Evolutionary conservation across 768 basidiomycete species (phyloP), one percentile per base, ranked within the genome.

Genomic region (Leucosporidium yakuticum): DNA sequence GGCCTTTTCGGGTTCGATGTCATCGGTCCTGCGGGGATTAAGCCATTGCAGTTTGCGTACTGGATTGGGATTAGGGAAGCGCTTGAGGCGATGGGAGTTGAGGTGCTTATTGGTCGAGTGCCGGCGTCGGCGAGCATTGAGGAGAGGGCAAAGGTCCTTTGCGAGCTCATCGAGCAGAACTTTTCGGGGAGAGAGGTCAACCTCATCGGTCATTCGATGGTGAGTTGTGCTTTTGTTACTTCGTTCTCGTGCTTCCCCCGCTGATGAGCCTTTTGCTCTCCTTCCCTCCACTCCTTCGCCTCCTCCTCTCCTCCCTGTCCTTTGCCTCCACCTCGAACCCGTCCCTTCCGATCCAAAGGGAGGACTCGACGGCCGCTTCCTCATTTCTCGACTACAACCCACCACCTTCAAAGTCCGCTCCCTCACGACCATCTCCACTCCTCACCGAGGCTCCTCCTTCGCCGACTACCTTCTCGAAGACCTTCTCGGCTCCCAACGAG

Each of bases 21-120:
- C 0, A 84, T 93, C 73, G 88, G 85, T 4, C 87, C 91, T 29
- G 88, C 89, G 1, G 86, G 29, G 84, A 3, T 80, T 87, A 55
- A 87, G 19, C 87, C 91, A 6, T 74, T 97, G 23, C 86, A 93
- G 75, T 91, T 99, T 51, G 83, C 88, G 3, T 93, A 99, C 78
- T 99, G 96, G 96, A 85, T 95, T 48, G 96, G 96, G 11, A 95
- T 99, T 71, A 88, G 89, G 75, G 91, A 97, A 77, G 92, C 89
- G 23, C 82, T 99, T 11, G 87, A 94, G 75, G 84, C 88, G 48
- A 92, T 89, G 76, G 94, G 91, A 23, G 84, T 84, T 19, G 88
- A 98, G 77, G 89, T 97, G 47, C 84, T 98, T 74, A 89, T 97
- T 75, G 92, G 93, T 0, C 86, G 91, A 20, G 94, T 98, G 0